These are phyloP conservation scores for Penicillium sp. DNA, from an alignment of 2,329 filamentous ascomycete species.

Conservation along the genomic window DNA sequence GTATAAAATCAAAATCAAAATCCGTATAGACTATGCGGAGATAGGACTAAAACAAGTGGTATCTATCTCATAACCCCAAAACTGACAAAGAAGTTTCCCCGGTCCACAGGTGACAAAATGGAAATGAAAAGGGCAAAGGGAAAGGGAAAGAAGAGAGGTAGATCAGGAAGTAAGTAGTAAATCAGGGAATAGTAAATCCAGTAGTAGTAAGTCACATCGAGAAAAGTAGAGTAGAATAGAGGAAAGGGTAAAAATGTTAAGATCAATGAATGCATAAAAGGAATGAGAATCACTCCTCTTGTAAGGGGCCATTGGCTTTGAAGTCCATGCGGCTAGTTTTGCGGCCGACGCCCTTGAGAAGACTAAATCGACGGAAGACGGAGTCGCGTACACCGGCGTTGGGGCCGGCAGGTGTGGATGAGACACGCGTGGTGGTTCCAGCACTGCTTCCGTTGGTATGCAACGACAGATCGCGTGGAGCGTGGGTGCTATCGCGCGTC, in stretches of 20 bases:
- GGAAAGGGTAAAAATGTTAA: background rate
- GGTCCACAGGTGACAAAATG: constrained; percentile 13
- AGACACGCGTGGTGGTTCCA: constrained; percentile 5
- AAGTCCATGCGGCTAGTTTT: constrained; percentile 61
- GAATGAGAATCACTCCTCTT: constrained; percentile 35
- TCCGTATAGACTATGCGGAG: constrained; percentile 1
- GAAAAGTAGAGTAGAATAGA: constrained; percentile 10
- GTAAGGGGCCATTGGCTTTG: constrained; percentile 32
- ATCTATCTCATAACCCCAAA: constrained; percentile 21
- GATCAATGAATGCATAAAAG: constrained; percentile 6
- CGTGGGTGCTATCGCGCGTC: constrained; percentile 30
- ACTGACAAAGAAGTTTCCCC: constrained; percentile 1
- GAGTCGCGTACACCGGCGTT: constrained; percentile 53
- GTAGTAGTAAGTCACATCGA: constrained; percentile 21
- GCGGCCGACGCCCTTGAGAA: constrained; percentile 69
- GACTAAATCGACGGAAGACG: constrained; percentile 74
- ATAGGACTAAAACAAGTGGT: constrained; percentile 16
- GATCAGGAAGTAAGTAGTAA: background rate
- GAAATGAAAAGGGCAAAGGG: background rate
- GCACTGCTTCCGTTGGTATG: constrained; percentile 1
- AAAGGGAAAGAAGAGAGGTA: background rate
- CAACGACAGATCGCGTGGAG: background rate
- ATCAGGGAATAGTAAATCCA: constrained; percentile 2
- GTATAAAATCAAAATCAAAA: background rate
- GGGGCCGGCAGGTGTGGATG: constrained; percentile 16